Percentiles rank a stretch among this genome's conserved stretches.
Conservation (phyloP, 116 monocot species). For the Cymodocea nodosa region DNA sequence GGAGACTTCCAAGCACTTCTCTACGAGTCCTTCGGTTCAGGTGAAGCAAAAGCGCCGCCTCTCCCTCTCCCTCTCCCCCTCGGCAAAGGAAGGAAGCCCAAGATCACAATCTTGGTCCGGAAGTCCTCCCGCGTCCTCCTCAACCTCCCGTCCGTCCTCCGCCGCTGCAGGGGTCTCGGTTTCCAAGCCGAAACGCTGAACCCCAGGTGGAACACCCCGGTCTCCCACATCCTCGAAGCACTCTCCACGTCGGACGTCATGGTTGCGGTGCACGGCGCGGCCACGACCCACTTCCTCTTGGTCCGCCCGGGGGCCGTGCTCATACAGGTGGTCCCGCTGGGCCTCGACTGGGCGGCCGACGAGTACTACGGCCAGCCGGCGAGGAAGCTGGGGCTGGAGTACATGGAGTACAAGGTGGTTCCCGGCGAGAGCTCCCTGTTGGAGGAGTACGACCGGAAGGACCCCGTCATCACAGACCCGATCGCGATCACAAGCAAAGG, state of each 20-base stretch:
- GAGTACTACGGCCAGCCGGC: constrained; percentile 50
- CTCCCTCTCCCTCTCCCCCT: background rate
- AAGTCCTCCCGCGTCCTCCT: constrained; percentile 36
- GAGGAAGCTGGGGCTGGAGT: constrained; percentile 27
- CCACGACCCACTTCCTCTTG: constrained; percentile 56
- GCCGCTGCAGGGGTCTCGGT: constrained; percentile 27
- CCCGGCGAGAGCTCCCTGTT: constrained; percentile 45
- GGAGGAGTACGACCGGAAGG: constrained; percentile 15
- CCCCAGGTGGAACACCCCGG: constrained; percentile 35
- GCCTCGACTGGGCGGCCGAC: constrained; percentile 47
- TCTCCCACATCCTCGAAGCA: constrained; percentile 29
- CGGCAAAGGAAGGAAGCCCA: constrained; percentile 12
- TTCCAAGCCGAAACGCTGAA: constrained; percentile 41
- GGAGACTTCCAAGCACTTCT: constrained; percentile 41
- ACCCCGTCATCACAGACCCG: constrained; percentile 31
- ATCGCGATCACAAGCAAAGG: constrained; percentile 33
- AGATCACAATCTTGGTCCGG: constrained; percentile 44
- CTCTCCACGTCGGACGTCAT: constrained; percentile 49
- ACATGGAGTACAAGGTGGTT: constrained; percentile 33
- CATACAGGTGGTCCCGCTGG: constrained; percentile 50
- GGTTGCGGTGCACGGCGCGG: constrained; percentile 67
- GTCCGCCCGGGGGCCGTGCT: constrained; percentile 31
- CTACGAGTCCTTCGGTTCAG: constrained; percentile 16
- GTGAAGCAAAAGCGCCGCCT: background rate
- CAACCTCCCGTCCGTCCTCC: constrained; percentile 33